phyloP scores from a whole-genome alignment of 345 rosid genomes.

The Odontarrhena argentea region DNA sequence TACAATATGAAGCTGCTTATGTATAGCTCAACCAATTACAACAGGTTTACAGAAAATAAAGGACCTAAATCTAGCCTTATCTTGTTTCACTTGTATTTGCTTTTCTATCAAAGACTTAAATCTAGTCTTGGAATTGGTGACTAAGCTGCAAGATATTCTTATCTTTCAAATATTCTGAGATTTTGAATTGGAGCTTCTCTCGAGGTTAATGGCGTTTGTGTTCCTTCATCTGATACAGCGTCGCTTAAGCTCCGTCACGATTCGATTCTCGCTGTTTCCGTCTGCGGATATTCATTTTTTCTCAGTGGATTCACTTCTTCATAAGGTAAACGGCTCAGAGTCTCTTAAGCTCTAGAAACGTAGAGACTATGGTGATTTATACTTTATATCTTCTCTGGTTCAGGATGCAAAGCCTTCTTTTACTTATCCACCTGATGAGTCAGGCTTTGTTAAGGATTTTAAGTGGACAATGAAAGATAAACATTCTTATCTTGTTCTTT shows the following conservation, averaged over 20 bases:
- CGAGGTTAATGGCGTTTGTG: constrained; percentile 70
- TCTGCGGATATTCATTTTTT: constrained; percentile 61
- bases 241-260: constrained; percentile 66
- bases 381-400: constrained; percentile 24
- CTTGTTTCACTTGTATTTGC: too few relatives aligned
- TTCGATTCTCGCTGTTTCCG: constrained; percentile 66
- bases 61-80: too few relatives aligned
- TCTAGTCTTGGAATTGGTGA: too few relatives aligned
- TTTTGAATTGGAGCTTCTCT: constrained; percentile 82
- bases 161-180: too few relatives aligned
- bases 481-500: constrained; percentile 65
- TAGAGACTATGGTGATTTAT: too few relatives aligned
- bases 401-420: constrained; percentile 60
- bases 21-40: too few relatives aligned
- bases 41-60: too few relatives aligned
- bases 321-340: constrained; percentile 52
- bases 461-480: constrained; percentile 64
- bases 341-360: too few relatives aligned
- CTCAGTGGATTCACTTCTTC: constrained; percentile 57
- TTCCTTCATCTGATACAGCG: constrained; percentile 65
- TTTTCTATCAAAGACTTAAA: too few relatives aligned
- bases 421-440: constrained; percentile 54
- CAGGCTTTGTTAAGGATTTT: constrained; percentile 67
- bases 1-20: too few relatives aligned
- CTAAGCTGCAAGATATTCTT: too few relatives aligned